Evolutionary conservation across 345 rosid species (phyloP).

Genomic region (Citrus sp.): DNA sequence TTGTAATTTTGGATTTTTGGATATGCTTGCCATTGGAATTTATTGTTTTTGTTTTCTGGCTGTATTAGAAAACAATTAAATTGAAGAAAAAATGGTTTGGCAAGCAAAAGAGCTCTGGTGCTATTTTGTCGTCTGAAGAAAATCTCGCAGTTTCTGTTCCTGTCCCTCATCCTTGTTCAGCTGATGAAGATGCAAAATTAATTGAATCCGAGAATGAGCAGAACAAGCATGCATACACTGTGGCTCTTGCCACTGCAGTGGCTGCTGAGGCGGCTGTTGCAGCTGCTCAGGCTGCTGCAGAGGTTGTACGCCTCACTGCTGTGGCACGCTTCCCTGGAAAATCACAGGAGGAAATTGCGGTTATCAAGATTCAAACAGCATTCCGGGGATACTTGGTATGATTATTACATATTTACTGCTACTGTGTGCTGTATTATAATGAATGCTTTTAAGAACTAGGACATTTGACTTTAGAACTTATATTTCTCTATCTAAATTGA

Average conservation of each 20-base stretch:
- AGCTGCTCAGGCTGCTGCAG: constrained; percentile 62
- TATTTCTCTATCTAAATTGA: not conserved
- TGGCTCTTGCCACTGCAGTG: constrained; percentile 60
- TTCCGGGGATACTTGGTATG: constrained; percentile 71
- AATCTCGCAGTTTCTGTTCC: constrained; percentile 20
- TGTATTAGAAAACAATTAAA: constrained; percentile 38
- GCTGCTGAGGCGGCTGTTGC: constrained; percentile 68
- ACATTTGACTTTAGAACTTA: not conserved
- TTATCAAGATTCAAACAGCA: constrained; percentile 74
- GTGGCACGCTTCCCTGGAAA: constrained; percentile 44
- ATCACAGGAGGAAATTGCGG: constrained; percentile 62
- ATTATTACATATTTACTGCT: not conserved
- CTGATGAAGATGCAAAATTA: constrained; percentile 36
- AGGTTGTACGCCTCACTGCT: constrained; percentile 57
- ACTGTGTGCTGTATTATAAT: not conserved
- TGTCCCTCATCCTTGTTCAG: constrained; percentile 16
- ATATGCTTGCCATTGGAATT: not conserved
- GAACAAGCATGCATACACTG: constrained; percentile 60
- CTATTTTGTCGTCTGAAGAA: constrained; percentile 30
- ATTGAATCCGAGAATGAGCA: constrained; percentile 49
- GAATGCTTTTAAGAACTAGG: not conserved
- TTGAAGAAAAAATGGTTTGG: constrained; percentile 60
- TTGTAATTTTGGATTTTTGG: not conserved
- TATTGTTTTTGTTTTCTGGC: constrained; percentile 1
- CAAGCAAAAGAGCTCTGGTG: constrained; percentile 35